These are phyloP conservation scores for Mycena maculata DNA, from an alignment of 768 basidiomycete species.

Conservation along the genomic window DNA sequence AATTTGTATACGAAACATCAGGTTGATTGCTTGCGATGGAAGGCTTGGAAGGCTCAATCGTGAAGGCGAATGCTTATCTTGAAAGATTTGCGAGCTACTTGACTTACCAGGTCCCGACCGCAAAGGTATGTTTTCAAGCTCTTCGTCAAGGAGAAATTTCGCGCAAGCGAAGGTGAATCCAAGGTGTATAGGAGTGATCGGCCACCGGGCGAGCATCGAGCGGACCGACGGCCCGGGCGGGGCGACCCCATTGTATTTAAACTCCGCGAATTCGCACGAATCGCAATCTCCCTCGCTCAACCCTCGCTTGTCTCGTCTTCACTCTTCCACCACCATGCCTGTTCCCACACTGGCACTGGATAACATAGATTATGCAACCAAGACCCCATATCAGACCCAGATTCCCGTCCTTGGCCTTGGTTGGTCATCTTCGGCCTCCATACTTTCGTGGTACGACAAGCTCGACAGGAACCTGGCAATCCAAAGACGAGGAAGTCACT, in stretches of 20 bases:
- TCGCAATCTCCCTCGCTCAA: neutral
- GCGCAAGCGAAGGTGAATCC: too few species aligned
- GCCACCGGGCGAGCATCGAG: neutral
- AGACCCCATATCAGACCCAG: too few species aligned
- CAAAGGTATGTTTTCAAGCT: too few species aligned
- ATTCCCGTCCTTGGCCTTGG: constrained; percentile 73
- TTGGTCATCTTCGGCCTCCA: constrained; percentile 33
- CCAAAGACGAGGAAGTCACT: constrained; percentile 76
- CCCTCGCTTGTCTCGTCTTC: too few species aligned
- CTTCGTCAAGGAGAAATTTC: too few species aligned
- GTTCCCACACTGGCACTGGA: constrained; percentile 65
- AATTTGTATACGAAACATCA: too few species aligned
- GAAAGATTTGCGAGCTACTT: too few species aligned
- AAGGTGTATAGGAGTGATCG: too few species aligned
- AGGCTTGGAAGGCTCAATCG: too few species aligned
- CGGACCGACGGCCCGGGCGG: neutral
- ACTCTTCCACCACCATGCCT: constrained; percentile 47
- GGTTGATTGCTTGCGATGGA: too few species aligned
- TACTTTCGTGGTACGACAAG: neutral
- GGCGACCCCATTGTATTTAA: neutral
- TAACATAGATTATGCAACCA: constrained; percentile 67
- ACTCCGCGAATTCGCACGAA: constrained; percentile 11
- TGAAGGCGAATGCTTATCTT: too few species aligned
- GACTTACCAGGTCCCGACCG: too few species aligned
- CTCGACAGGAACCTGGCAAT: constrained; percentile 81